Conservation (phyloP, 345 rosid species). For the Camelina hispida region DNA sequence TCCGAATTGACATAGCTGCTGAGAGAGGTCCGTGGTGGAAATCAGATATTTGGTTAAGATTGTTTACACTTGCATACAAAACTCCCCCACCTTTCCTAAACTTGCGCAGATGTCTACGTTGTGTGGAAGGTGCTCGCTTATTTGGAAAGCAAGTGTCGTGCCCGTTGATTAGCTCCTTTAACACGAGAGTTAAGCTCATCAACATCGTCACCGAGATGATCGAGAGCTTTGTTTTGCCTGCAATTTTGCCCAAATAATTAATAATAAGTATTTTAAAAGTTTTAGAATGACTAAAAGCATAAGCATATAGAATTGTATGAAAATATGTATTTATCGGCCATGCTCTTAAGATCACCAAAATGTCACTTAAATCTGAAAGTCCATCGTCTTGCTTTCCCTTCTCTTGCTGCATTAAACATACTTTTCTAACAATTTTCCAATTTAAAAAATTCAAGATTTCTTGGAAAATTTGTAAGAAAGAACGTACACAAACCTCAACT, state of each 20-base stretch:
- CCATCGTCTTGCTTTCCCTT: slow-evolving; percentile 89
- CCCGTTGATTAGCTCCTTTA: slow-evolving; percentile 85
- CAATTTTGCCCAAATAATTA: slow-evolving; percentile 25
- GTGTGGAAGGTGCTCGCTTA: slow-evolving; percentile 39
- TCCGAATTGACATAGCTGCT: too few relatives aligned
- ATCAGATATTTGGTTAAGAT: too few relatives aligned
- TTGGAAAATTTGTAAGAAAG: background rate
- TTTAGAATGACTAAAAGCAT: too few relatives aligned
- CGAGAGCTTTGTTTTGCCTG: slow-evolving; percentile 94
- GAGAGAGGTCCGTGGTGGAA: too few relatives aligned
- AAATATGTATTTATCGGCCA: slow-evolving; percentile 53
- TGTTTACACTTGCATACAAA: too few relatives aligned
- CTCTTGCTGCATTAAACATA: slow-evolving; percentile 56
- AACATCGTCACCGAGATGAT: slow-evolving; percentile 69
- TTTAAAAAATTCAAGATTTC: background rate
- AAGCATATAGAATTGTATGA: background rate
- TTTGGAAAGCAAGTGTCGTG: slow-evolving; percentile 72
- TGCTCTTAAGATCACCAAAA: slow-evolving; percentile 82
- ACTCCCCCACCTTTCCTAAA: too few relatives aligned
- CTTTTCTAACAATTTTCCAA: background rate
- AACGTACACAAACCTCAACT: slow-evolving; percentile 67
- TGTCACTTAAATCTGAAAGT: slow-evolving; percentile 72
- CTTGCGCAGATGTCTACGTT: background rate
- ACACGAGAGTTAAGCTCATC: slow-evolving; percentile 84
- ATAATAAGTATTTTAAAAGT: slow-evolving; percentile 4